Evolutionary conservation across 1,284 basidiomycete genomes (phyloP), one percentile per base, ranked within the genome.

Genomic region (Meira nashicola): DNA sequence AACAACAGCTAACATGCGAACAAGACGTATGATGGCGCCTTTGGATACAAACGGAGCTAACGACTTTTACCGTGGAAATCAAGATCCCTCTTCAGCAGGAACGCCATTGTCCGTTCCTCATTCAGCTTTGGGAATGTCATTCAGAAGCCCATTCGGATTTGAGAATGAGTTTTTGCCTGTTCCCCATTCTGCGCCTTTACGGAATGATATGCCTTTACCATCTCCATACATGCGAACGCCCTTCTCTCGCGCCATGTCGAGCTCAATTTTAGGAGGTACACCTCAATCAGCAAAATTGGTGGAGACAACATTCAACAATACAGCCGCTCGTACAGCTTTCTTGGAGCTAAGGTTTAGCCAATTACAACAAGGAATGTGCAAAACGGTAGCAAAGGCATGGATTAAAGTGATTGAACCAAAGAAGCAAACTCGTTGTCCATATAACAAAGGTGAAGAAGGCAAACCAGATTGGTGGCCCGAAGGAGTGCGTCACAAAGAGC

Each of bases 391-490:
- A 62, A 83, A 83, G 70, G 80, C 73, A 12, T 76, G 73, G 74
- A 74, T 76, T 60, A 76, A 76, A 55, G 69, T 83, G 52, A 81
- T 83, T 63, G 83, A 84, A 70, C 83, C 83, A 14, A 82, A 82
- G 70, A 83, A 83, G 72, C 81, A 83, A 72, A 81, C 80, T 46
- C 81, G 66, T 0, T 74, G 73, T 65, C 83, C 82, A 2, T 83
- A 84, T 77, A 82, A 82, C 73, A 80, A 80, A 59, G 83, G 82
- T 21, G 82, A 83, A 54, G 79, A 79, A 41, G 70, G 78, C 12
- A 80, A 80, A 61, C 83, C 83, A 0, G 68, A 69, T 12, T 84
- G 83, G 83, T 84, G 83, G 83, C 83, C 83, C 5, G 66, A 64
- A 9, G 79, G 77, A 15, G 79, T 83, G 9, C 74, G 80, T 8